Conservation (phyloP, 306 rosid species). For the Vicia sativa region DNA sequence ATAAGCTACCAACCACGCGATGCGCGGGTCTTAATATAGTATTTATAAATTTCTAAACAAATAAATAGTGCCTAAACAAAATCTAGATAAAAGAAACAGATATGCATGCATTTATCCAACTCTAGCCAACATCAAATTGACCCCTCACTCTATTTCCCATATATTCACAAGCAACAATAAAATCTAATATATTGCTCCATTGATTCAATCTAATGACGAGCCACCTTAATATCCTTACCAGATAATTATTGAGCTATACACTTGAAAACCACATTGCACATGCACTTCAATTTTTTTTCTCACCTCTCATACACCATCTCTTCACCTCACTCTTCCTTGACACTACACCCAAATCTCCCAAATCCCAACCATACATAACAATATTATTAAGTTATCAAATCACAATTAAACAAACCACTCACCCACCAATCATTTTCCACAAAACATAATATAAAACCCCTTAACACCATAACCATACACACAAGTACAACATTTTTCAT, state of each 20-base stretch:
- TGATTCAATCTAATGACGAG: conserved; percentile 37
- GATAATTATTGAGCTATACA: neutral
- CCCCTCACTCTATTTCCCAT: conserved; percentile 39
- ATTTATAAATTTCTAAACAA: neutral
- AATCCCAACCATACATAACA: conserved; percentile 20
- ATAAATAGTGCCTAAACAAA: no score
- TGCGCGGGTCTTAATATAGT: no score
- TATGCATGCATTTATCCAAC: conserved; percentile 21
- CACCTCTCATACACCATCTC: neutral
- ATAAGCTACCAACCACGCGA: no score
- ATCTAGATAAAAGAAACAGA: neutral
- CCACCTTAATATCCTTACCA: conserved; percentile 27
- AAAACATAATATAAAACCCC: conserved; percentile 37
- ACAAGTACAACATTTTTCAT: no score
- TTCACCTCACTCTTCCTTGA: conserved; percentile 37
- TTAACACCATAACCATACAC: neutral
- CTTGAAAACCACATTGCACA: conserved; percentile 3
- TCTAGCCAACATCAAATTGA: conserved; percentile 10
- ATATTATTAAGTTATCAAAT: conserved; percentile 19
- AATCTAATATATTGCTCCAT: conserved; percentile 29
- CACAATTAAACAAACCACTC: conserved; percentile 40
- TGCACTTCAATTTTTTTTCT: conserved; percentile 8
- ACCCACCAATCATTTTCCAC: conserved; percentile 34
- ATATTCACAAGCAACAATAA: conserved; percentile 41
- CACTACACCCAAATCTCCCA: conserved; percentile 40